Evolutionary conservation across 2,329 filamentous ascomycete genomes (phyloP), one percentile per base, ranked within the genome.

Genomic region (Sarocladium kiliense): DNA sequence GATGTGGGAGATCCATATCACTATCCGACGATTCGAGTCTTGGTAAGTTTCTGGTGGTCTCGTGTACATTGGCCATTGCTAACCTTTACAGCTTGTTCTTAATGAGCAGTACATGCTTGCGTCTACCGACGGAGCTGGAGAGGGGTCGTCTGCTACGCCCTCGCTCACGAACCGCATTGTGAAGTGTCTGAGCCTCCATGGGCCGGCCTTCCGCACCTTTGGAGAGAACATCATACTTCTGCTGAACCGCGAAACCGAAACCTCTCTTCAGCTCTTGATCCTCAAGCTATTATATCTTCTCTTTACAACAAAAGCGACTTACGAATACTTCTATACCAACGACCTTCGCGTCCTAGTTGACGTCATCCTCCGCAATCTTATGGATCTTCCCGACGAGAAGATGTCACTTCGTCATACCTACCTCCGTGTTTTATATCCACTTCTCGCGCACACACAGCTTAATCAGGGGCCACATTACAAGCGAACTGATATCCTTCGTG

Each of bases 251-350:
- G 94, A 97, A 76, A 91, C 88, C 10, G 92, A 97, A 70, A 96
- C 94, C 1, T 93, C 91, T 1, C 81, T 96, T 36, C 95, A 99
- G 71, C 80, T 99, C 25, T 81, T 99, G n/a, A 97, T 97, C 57
- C 79, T 99, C 41, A 99, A 99, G 72, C 82, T 97, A 3, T 78
- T 99, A 26, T 99, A 97, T 71, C 83, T 99, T 34, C 80, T 99
- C 10, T 99, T 99, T 72, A 96, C 92, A 3, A 97, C 91, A 10
- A 85, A 85, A 56, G 83, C 88, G 16, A 99, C 94, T 0, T 91
- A 94, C 69, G 94, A 99, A 72, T 99, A 97, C 71, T 99, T 99
- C 67, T 99, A 97, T 71, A 97, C 91, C 26, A 99, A 99, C 67
- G 94, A 99, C 66, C 78, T 99, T 27, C 89, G 91, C 57, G 94